These are phyloP conservation scores for Penicillium sp. DNA, from an alignment of 2,329 filamentous ascomycete species.

Conservation along the genomic window DNA sequence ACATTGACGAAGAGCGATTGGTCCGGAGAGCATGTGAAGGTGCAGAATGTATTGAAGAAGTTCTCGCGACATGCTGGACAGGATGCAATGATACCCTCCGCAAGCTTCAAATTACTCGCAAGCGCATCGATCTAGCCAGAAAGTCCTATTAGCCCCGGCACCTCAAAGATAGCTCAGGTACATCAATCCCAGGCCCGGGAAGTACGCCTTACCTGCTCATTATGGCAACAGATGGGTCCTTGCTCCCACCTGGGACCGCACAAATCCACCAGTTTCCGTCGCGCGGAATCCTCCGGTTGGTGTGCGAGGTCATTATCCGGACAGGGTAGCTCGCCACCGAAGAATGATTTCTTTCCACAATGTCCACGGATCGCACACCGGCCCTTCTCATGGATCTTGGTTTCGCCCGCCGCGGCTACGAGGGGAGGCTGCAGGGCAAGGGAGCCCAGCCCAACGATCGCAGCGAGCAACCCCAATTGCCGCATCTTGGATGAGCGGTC, in stretches of 20 bases:
- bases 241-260: slow-evolving; percentile 85
- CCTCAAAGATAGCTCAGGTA: no score
- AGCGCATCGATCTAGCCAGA: slow-evolving; percentile 67
- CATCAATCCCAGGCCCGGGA: not conserved
- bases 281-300: slow-evolving; percentile 67
- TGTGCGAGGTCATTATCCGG: slow-evolving; percentile 82
- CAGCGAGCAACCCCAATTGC: slow-evolving; percentile 27
- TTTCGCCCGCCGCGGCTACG: slow-evolving; percentile 34
- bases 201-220: slow-evolving; percentile 61
- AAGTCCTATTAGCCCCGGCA: slow-evolving; percentile 1
- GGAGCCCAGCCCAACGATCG: slow-evolving; percentile 29
- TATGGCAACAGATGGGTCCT: slow-evolving; percentile 78
- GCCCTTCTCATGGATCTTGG: slow-evolving; percentile 72
- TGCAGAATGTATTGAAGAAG: slow-evolving; percentile 98
- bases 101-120: slow-evolving; percentile 78
- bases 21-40: slow-evolving; percentile 95
- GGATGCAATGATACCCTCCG: slow-evolving; percentile 82
- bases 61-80: slow-evolving; percentile 98
- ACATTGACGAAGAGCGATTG: slow-evolving; percentile 95
- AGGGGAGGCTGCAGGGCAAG: slow-evolving; percentile 24
- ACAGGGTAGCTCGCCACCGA: slow-evolving; percentile 85
- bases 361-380: slow-evolving; percentile 87
- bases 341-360: slow-evolving; percentile 87
- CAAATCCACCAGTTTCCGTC: slow-evolving; percentile 74
- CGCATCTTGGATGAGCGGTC: slow-evolving; percentile 28